Evolutionary conservation across 371 early-diverging fungal species (phyloP).

Genomic region (Mucor velutinosus): DNA sequence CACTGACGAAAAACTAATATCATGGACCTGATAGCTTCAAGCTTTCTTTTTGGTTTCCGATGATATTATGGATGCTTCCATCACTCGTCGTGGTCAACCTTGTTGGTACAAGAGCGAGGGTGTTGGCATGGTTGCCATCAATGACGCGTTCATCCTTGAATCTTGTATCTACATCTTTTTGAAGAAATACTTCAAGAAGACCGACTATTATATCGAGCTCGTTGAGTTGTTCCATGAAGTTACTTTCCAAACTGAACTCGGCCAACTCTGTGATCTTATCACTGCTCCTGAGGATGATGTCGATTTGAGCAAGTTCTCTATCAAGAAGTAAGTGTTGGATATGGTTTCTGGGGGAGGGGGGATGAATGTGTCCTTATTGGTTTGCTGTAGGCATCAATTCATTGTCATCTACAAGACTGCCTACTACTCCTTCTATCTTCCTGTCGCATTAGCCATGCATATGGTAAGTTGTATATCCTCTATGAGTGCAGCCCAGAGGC

Average conservation of each 20-base stretch:
- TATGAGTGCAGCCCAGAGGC: neutral
- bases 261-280: conserved; percentile 95
- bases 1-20: neutral
- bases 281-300: conserved; percentile 95
- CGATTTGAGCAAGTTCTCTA: conserved; percentile 86
- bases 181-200: conserved; percentile 87
- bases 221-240: conserved; percentile 94
- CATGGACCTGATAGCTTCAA: conserved; percentile 72
- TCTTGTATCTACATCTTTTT: conserved; percentile 87
- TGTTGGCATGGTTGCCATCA: conserved; percentile 93
- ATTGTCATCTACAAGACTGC: conserved; percentile 98
- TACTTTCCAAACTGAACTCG: conserved; percentile 95
- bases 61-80: conserved; percentile 97
- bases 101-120: conserved; percentile 91
- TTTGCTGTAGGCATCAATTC: conserved; percentile 69
- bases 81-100: conserved; percentile 93
- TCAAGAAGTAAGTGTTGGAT: conserved; percentile 68
- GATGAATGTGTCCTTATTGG: neutral
- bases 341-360: neutral
- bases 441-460: conserved; percentile 92
- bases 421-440: conserved; percentile 99
- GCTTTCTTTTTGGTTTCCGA: conserved; percentile 97
- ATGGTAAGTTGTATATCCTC: conserved; percentile 57
- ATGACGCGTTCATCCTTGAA: conserved; percentile 94
- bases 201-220: conserved; percentile 84